Conservation (phyloP, 345 rosid species). For the Dimocarpus longan region DNA sequence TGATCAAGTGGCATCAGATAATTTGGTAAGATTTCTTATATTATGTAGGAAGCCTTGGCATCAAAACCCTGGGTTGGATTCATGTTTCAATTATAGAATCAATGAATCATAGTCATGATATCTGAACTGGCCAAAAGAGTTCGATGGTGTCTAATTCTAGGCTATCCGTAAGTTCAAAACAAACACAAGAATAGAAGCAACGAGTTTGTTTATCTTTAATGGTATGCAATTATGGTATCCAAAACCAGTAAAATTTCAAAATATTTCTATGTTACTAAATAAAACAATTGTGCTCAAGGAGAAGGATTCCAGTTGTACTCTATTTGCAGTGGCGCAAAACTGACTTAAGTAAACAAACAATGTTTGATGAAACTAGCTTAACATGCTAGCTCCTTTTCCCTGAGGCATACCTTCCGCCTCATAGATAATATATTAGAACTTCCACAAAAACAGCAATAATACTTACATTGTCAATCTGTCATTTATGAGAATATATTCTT, state of each 20-base stretch:
- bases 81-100: not conserved
- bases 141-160: not conserved
- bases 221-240: not conserved
- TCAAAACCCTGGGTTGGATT: not conserved
- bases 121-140: not conserved
- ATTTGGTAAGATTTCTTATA: not conserved
- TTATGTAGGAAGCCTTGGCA: not conserved
- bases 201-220: not conserved
- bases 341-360: not conserved
- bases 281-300: not conserved
- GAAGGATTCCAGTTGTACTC: not conserved
- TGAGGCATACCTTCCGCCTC: no score
- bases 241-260: not conserved
- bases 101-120: not conserved
- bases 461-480: not conserved
- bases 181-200: not conserved
- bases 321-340: not conserved
- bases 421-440: no score
- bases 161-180: not conserved
- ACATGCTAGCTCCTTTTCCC: no score
- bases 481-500: not conserved
- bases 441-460: not conserved
- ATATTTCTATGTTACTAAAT: not conserved
- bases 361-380: no score
- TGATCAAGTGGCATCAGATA: not conserved